Percentiles rank a stretch among this genome's conserved stretches.
Evolutionary conservation across 176 grass and related monocot species (phyloP).

Genomic region (Phragmites australis): DNA sequence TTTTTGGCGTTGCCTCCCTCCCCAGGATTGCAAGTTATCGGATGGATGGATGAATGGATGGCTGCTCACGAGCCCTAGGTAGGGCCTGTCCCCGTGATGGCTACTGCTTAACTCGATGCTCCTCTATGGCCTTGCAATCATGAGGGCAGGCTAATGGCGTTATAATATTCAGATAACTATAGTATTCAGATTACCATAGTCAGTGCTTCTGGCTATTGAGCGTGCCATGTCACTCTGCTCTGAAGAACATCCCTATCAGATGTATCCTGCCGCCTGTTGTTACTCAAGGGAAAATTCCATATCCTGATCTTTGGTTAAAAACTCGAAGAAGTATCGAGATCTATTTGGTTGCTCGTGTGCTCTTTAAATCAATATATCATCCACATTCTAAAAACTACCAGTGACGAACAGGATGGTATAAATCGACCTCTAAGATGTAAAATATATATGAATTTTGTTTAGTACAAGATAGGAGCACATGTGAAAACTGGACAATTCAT

Average conservation of each 20-base stretch:
- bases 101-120: slow-evolving; percentile 22
- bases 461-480: neutral
- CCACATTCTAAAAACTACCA: neutral
- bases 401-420: neutral
- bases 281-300: neutral
- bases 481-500: neutral
- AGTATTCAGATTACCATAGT: neutral
- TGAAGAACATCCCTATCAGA: slow-evolving; percentile 3
- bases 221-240: neutral
- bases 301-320: neutral
- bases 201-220: slow-evolving; percentile 6
- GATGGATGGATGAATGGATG: neutral
- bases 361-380: neutral
- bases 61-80: slow-evolving; percentile 8
- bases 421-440: neutral
- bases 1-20: slow-evolving; percentile 1
- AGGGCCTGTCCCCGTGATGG: slow-evolving; percentile 14
- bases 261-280: neutral
- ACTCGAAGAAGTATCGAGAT: neutral
- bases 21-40: neutral
- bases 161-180: slow-evolving; percentile 22
- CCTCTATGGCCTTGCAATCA: slow-evolving; percentile 3
- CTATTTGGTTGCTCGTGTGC: neutral
- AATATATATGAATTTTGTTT: neutral
- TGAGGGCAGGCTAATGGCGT: neutral